These are phyloP conservation scores for Purshia tridentata DNA, from an alignment of 306 rosid species.

Conservation along the genomic window DNA sequence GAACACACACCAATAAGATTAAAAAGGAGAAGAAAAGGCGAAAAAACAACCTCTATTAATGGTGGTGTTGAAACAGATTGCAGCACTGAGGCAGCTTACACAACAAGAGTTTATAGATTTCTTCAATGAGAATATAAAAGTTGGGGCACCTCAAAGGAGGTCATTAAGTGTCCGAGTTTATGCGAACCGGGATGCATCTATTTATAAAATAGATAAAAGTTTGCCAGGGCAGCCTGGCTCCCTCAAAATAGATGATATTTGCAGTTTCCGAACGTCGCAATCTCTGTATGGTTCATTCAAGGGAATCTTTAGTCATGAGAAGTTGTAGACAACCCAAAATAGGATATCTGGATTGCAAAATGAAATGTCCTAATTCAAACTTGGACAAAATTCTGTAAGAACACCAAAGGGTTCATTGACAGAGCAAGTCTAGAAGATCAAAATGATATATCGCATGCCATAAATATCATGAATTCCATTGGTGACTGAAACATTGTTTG, in stretches of 20 bases:
- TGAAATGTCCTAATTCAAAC: conserved; percentile 14
- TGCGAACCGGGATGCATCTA: conserved; percentile 70
- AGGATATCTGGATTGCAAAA: neutral
- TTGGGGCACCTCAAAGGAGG: conserved; percentile 65
- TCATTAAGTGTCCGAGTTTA: conserved; percentile 72
- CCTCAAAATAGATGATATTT: conserved; percentile 62
- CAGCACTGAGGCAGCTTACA: conserved; percentile 64
- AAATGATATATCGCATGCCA: neutral
- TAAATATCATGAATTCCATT: no score
- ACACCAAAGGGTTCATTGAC: neutral
- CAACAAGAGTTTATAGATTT: conserved; percentile 66
- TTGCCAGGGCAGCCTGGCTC: conserved; percentile 38
- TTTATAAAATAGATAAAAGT: conserved; percentile 41
- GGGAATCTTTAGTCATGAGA: conserved; percentile 57
- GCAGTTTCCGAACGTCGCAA: conserved; percentile 70
- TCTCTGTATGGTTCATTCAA: conserved; percentile 87
- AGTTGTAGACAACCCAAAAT: conserved; percentile 44
- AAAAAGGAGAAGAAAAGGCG: no score
- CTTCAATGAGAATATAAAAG: conserved; percentile 74
- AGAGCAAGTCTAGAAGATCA: neutral
- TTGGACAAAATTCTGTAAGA: neutral
- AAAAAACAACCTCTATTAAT: neutral
- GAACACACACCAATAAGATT: no score
- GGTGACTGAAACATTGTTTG: no score
- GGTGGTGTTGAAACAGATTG: conserved; percentile 61